Conservation (phyloP, 768 basidiomycete genomes). For the Sarcomyxa edulis region DNA sequence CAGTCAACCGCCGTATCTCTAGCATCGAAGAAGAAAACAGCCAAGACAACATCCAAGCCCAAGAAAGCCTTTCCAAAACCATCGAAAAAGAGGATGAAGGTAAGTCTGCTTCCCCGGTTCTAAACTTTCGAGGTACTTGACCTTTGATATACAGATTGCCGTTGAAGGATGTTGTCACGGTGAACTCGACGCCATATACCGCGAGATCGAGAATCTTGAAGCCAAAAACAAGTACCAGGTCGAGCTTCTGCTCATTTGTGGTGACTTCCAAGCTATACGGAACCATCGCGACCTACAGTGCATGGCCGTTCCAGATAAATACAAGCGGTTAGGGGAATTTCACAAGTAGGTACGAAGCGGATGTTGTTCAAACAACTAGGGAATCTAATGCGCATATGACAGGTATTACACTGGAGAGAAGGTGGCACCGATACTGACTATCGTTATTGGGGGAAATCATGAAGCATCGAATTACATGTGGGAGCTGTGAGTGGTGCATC, state of each 20-base stretch:
- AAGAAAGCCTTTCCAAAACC: too few species aligned
- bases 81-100: too few species aligned
- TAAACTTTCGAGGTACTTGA: too few species aligned
- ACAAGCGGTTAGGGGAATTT: conserved; percentile 79
- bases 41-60: too few species aligned
- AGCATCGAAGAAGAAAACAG: too few species aligned
- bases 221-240: conserved; percentile 56
- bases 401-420: conserved; percentile 87
- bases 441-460: conserved; percentile 97
- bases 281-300: conserved; percentile 81
- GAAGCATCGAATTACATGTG: conserved; percentile 96
- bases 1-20: too few species aligned
- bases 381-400: background rate
- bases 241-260: conserved; percentile 87
- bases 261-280: conserved; percentile 93
- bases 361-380: conserved; percentile 7
- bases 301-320: conserved; percentile 91
- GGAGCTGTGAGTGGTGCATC: conserved; percentile 66
- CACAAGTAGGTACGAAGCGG: conserved; percentile 48
- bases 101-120: too few species aligned
- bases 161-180: conserved; percentile 97
- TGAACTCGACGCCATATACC: conserved; percentile 83
- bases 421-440: conserved; percentile 80
- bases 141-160: too few species aligned
- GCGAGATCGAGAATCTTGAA: conserved; percentile 61